Base-by-base conservation (phyloP, 192 early-diverging fungal species). In the Linnemannia schmuckeri region DNA sequence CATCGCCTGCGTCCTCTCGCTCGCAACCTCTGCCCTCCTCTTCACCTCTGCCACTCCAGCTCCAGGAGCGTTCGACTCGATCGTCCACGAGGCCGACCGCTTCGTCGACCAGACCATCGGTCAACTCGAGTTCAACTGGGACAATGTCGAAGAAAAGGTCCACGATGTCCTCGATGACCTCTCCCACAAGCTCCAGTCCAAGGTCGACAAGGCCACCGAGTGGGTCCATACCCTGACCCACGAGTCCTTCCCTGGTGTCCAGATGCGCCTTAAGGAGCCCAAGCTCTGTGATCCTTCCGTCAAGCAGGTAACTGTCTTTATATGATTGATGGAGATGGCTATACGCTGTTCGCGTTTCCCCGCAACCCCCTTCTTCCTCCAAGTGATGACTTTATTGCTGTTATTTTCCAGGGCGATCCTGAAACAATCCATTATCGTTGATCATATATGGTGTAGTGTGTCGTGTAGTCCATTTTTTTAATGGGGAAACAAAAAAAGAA, bases 231-330 rank as follows among this genome's bases (percentile, higher is more conserved):
- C 89, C 27, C 88, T 93, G 37, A 89, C 87, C 7, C 92, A 94
- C 76, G 84, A 90, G 44, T 92, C 91, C 37, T 93, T 97, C 77
- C 94, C 96, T 35, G 91, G 94, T 71, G 95, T 94, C 87, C 83
- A 93, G 83, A 89, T 97, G 71, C 94, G 95, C 76, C 91, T 94
- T 73, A 96, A 95, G 90, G 80, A 93, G 78, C 95, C 95, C 54
- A 84, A 89, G 42, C 91, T 99, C 66, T 99, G 98, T 87, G 97
- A 98, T 81, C 88, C 93, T 63, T 91, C 93, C 78, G 95, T 97
- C 68, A 96, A 97, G 80, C 98, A 98, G 92, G 94, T 96, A 90
- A 71, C 9, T 27, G 1, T n/a, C 10, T 8, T 46, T 13, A 46
- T 4, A 52, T 52, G 17, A 6, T 52, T 20, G 49, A 22, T 52